These are phyloP conservation scores for Rhodotorula sp. DNA, from an alignment of 1,284 basidiomycete genomes.

Conservation along the genomic window DNA sequence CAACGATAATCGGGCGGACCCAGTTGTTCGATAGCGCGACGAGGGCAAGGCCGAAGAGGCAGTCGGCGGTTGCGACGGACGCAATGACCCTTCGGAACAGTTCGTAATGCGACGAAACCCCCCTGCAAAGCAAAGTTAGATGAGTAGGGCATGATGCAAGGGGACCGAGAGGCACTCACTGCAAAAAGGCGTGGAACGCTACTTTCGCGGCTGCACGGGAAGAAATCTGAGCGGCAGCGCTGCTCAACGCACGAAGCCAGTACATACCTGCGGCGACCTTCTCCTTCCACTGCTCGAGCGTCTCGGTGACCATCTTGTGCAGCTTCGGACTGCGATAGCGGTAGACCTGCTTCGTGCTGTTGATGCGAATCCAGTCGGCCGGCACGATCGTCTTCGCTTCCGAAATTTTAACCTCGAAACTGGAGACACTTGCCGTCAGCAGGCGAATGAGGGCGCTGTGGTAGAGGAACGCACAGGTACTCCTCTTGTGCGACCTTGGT, in stretches of 20 bases:
- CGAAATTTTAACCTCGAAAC: constrained; percentile 67
- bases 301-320: constrained; percentile 59
- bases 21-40: constrained; percentile 59
- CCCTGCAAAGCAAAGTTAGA: not conserved
- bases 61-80: constrained; percentile 77
- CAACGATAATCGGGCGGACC: constrained; percentile 59
- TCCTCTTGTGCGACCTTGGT: constrained; percentile 57
- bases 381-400: constrained; percentile 70
- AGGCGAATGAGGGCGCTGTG: too few relatives aligned
- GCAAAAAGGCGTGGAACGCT: constrained; percentile 68
- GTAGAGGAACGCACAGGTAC: constrained; percentile 42
- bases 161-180: constrained; percentile 58
- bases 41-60: constrained; percentile 64
- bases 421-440: constrained; percentile 55
- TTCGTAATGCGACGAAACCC: constrained; percentile 55
- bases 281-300: constrained; percentile 76
- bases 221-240: too few relatives aligned
- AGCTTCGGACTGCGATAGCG: constrained; percentile 82
- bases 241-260: not conserved
- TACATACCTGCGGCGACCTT: constrained; percentile 60
- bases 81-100: constrained; percentile 70
- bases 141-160: not conserved
- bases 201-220: constrained; percentile 56
- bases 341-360: constrained; percentile 69
- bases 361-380: constrained; percentile 73